A percentile compares a stretch with the other conserved stretches of the same genome.
phyloP scores from a whole-genome alignment of 2,329 filamentous ascomycete species.

The Pseudodiploospora longispora region DNA sequence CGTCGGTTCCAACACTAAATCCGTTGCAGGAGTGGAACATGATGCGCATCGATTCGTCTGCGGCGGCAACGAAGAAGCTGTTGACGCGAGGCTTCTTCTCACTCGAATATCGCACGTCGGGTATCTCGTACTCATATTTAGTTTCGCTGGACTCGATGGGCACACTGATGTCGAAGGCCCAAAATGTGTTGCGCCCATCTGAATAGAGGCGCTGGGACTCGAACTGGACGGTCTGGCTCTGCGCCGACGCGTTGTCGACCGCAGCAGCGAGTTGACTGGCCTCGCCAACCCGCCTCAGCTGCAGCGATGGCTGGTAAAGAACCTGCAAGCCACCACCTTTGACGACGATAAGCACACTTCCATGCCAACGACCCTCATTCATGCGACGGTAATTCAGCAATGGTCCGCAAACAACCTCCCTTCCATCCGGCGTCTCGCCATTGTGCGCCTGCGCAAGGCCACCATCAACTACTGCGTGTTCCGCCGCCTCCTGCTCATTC shows the following conservation, averaged over 20 bases:
- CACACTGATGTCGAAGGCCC: slow-evolving; percentile 78
- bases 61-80: slow-evolving; percentile 78
- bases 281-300: slow-evolving; percentile 36
- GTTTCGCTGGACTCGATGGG: slow-evolving; percentile 64
- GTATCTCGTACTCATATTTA: slow-evolving; percentile 71
- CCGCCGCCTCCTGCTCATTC: slow-evolving; percentile 19
- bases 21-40: slow-evolving; percentile 99
- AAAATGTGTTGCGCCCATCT: slow-evolving; percentile 70
- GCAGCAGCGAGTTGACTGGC: slow-evolving; percentile 14
- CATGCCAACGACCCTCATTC: slow-evolving; percentile 67
- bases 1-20: slow-evolving; percentile 81
- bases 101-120: slow-evolving; percentile 53
- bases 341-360: slow-evolving; percentile 78
- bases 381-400: slow-evolving; percentile 72
- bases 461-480: slow-evolving; percentile 9
- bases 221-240: slow-evolving; percentile 34
- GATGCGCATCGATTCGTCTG: slow-evolving; percentile 84
- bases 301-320: slow-evolving; percentile 50
- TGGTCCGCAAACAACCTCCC: slow-evolving; percentile 62
- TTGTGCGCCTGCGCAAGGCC: slow-evolving; percentile 7
- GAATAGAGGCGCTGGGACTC: slow-evolving; percentile 51
- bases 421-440: slow-evolving; percentile 32
- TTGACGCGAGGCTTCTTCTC: slow-evolving; percentile 50
- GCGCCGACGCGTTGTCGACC: slow-evolving; percentile 19
- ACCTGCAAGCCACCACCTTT: slow-evolving; percentile 58